Evolutionary conservation across 179 eudicot genomes (phyloP).

Genomic region (Beta corolliflora): DNA sequence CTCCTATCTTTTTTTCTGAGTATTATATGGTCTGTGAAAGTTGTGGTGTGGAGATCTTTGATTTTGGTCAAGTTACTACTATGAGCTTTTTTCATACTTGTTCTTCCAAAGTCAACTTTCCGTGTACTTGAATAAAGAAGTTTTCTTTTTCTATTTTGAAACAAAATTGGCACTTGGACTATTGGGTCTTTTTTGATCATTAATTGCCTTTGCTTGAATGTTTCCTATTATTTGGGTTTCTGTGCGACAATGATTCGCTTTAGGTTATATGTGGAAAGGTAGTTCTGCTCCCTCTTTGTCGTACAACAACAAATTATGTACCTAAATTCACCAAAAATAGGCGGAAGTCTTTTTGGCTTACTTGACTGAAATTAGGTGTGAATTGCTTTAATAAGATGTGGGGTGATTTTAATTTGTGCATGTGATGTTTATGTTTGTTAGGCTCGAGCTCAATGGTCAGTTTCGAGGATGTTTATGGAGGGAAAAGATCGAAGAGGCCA

Average conservation of each 20-base stretch:
- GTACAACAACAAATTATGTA: slow-evolving; percentile 7
- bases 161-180: neutral
- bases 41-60: neutral
- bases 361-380: slow-evolving; percentile 2
- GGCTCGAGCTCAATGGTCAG: slow-evolving; percentile 81
- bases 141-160: neutral
- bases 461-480: slow-evolving; percentile 58
- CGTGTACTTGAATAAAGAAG: neutral
- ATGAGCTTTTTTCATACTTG: neutral
- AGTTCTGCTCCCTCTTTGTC: slow-evolving; percentile 20
- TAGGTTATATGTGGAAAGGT: slow-evolving; percentile 25
- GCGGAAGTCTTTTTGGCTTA: slow-evolving; percentile 1
- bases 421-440: slow-evolving; percentile 24
- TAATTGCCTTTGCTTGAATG: neutral
- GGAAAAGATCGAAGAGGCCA: slow-evolving; percentile 49
- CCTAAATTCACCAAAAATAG: slow-evolving; percentile 13
- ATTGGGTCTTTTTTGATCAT: slow-evolving; percentile 2
- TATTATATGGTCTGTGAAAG: neutral
- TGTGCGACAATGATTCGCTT: slow-evolving; percentile 5
- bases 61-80: neutral
- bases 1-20: too few relatives aligned
- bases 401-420: neutral
- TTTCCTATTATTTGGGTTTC: neutral
- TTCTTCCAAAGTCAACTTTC: slow-evolving; percentile 21
- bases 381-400: neutral